Conservation (phyloP, 2,329 filamentous ascomycete species). For the Penicillium italicum region DNA sequence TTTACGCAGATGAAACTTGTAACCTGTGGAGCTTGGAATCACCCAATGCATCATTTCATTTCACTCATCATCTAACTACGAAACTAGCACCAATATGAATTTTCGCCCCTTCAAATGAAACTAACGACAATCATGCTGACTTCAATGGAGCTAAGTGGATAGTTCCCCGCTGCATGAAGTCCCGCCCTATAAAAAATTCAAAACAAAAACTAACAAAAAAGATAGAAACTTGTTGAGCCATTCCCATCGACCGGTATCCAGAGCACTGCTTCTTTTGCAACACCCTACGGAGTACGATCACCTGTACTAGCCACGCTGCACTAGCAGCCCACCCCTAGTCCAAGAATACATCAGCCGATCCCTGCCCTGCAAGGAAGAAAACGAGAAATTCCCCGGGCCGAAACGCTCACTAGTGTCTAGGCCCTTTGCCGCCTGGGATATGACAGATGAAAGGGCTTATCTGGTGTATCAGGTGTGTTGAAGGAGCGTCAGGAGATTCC, state of each 20-base stretch:
- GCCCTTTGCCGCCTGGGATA: not conserved
- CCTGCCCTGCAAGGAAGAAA: conserved; percentile 5
- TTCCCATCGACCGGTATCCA: not conserved
- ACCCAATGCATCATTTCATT: not conserved
- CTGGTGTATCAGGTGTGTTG: not conserved
- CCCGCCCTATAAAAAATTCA: not conserved
- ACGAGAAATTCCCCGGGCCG: not conserved
- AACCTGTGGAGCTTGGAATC: not conserved
- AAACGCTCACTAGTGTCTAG: not conserved
- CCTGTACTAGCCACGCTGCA: not conserved
- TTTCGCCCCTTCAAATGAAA: not conserved
- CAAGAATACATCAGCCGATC: conserved; percentile 1
- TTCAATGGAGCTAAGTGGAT: not conserved
- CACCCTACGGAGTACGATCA: not conserved
- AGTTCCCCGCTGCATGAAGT: not conserved
- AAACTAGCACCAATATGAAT: not conserved
- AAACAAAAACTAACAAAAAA: not conserved
- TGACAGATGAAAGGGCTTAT: not conserved
- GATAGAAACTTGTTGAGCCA: too few species aligned
- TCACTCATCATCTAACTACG: not conserved
- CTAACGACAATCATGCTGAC: not conserved
- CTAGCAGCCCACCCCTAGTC: not conserved
- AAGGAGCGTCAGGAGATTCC: not conserved
- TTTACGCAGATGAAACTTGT: not conserved
- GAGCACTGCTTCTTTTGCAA: not conserved